These are phyloP conservation scores for Beta macrorhiza DNA, from an alignment of 179 eudicot species.

Conservation along the genomic window DNA sequence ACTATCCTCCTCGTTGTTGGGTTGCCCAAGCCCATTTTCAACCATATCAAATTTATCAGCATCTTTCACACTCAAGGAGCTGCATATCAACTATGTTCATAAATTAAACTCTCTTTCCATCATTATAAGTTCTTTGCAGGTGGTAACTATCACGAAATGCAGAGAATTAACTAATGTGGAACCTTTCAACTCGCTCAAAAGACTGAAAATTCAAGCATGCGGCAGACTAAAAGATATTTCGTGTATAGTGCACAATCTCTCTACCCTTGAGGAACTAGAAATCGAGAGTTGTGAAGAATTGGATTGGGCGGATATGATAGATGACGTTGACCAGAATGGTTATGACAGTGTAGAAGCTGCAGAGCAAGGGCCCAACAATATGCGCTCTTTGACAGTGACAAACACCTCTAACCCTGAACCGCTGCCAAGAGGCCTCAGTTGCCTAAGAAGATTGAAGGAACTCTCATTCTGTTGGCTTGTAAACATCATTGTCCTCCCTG, in stretches of 20 bases:
- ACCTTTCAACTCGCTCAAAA: background rate
- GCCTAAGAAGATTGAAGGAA: background rate
- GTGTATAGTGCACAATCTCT: background rate
- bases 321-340: background rate
- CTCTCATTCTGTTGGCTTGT: background rate
- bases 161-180: background rate
- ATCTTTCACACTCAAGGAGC: background rate
- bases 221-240: background rate
- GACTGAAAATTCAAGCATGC: background rate
- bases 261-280: slow-evolving; percentile 4
- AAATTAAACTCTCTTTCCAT: background rate
- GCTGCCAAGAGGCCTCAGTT: background rate
- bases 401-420: too few relatives aligned
- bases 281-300: background rate
- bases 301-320: background rate
- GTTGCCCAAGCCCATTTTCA: too few relatives aligned
- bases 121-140: background rate
- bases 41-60: too few relatives aligned
- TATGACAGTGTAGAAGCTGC: background rate
- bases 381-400: too few relatives aligned
- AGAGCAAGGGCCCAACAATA: too few relatives aligned
- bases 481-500: background rate
- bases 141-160: background rate
- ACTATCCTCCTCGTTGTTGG: too few relatives aligned
- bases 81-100: background rate